Evolutionary conservation across 2,329 filamentous ascomycete species (phyloP), one percentile per base, ranked within the genome.

Genomic region (Pyricularia grisea): DNA sequence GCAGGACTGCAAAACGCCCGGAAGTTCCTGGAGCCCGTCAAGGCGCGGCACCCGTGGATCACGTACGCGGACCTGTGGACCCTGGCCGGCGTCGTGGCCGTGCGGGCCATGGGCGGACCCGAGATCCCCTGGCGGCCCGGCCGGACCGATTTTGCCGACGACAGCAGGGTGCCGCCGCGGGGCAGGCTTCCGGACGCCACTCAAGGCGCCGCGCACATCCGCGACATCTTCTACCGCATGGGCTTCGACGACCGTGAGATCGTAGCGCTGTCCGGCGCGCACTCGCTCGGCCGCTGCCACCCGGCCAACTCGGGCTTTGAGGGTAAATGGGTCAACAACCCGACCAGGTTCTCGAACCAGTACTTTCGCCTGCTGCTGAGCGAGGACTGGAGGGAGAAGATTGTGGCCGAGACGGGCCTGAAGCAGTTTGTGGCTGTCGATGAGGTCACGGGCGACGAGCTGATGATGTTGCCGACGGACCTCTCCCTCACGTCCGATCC

Each of bases 171-270:
- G 11, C 85, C 87, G 1, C 86, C 87, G 0, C 81, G 85, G 0
- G 87, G 88, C 0, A 69, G 78, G 2, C 86, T 93, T 25, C 91
- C 94, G 72, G 93, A 98, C 78, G 94, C 86, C 67, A 80, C 87
- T 74, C 88, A 97, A 85, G 90, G 87, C 70, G 83, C 89, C 71
- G 87, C 88, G 76, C 94, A 97, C 81, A 86, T 97, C 75, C 91
- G 94, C 75, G 87, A 87, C 81, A 94, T 97, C 83, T 98, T 97
- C 81, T 87, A 89, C 79, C 92, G 94, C 78, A 97, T 97, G 94
- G 94, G 94, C 73, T 97, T 97, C 86, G 91, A 95, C 79, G 94
- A 98, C 81, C 92, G 91, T 76, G 93, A 97, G 81, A 97, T 97
- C 78, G 94, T 97, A 65, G 94, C 94, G 33, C 87, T 97, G 65